Evolutionary conservation across 345 rosid species (phyloP), one percentile per base, ranked within the genome.

Genomic region (Dovyalis caffra): DNA sequence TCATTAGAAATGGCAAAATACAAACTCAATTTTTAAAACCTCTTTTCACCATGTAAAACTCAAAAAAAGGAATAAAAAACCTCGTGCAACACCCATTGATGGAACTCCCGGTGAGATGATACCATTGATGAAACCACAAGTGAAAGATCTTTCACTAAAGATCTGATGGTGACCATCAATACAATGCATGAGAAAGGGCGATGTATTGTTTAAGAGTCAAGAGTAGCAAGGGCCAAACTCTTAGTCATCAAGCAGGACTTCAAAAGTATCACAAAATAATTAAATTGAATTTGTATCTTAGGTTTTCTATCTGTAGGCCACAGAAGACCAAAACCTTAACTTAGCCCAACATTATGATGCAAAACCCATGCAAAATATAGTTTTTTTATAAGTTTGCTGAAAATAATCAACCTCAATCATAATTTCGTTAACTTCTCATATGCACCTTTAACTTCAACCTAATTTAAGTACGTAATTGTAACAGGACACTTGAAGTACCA

Each of bases 401-500:
- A 38, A 38, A 2, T 40, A 40, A 40, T 0, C 16, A 2, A 40
- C 45, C 45, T 12, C 45, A 40, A 40, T 40, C 47, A 14, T 40
- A 12, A 40, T 40, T 9, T 40, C 12, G 47, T 40, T 25, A 47
- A n/a, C 49, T 66, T 71, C 47, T 20, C 29, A 56, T 32, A 28
- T 68, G n/a, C 25, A 37, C 62, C 29, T 72, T 35, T 66, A n/a
- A 8, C 40, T 67, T 12, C n/a, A 68, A 74, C 67, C 69, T 78
- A 64, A 81, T 51, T 43, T 71, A 26, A 60, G 77, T 69, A 31
- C 73, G 72, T 70, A 26, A 53, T 71, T 85, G 71, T 81, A 71
- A 73, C 85, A 96, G 98, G 87, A 90, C 90, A 21, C 84, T 96
- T 60, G 97, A 93, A 82, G 97, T 83, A 47, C 98, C 99, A 60